Conservation (phyloP, 1,139 yeast species). For the Geotrichum bryndzae region DNA sequence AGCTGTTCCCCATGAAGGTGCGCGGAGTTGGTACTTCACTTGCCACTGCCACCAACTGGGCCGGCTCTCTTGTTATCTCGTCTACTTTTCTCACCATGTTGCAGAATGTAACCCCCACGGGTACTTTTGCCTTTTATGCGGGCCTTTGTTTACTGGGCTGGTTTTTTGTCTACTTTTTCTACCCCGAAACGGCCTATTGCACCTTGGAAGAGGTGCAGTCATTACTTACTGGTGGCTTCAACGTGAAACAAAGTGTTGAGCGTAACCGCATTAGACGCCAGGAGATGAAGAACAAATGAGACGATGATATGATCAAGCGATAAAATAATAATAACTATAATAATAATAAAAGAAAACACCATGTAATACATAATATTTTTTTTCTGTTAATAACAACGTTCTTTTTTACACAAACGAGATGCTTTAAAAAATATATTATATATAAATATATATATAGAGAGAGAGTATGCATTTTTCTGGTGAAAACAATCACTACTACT, state of each 20-base stretch:
- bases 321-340: not conserved
- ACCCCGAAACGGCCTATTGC: constrained; percentile 88
- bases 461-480: no score
- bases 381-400: not conserved
- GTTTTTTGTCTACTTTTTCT: constrained; percentile 68
- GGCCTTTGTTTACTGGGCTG: constrained; percentile 68
- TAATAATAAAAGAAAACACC: not conserved
- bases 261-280: constrained; percentile 42
- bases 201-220: constrained; percentile 87
- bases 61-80: constrained; percentile 85
- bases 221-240: constrained; percentile 75
- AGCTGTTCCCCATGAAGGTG: constrained; percentile 85
- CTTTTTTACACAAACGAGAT: not conserved
- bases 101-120: constrained; percentile 86
- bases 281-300: constrained; percentile 27
- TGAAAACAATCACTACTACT: no score
- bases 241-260: constrained; percentile 62
- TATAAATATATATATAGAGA: no score
- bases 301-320: not conserved
- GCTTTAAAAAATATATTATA: no score
- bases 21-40: constrained; percentile 88
- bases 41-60: constrained; percentile 95
- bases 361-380: not conserved
- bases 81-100: constrained; percentile 92
- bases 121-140: constrained; percentile 87